phyloP scores from a whole-genome alignment of 768 basidiomycete species.

The Termitomyces sp. region DNA sequence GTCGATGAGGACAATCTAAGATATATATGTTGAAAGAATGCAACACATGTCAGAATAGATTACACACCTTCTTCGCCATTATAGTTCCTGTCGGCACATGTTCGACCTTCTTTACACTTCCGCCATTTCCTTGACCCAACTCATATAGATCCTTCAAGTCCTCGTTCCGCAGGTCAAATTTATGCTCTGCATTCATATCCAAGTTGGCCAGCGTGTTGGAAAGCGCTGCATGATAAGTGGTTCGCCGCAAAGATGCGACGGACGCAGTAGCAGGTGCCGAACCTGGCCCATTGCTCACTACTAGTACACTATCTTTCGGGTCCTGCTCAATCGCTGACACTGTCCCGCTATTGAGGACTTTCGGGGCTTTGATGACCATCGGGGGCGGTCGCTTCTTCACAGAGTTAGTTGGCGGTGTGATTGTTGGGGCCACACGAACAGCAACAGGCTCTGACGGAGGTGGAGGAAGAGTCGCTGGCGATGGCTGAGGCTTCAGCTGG shows the following conservation, averaged over 20 bases:
- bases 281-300: conserved; percentile 38
- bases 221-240: conserved; percentile 74
- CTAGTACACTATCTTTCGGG: conserved; percentile 31
- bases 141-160: conserved; percentile 89
- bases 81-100: conserved; percentile 86
- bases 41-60: neutral
- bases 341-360: conserved; percentile 40
- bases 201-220: conserved; percentile 82
- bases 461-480: conserved; percentile 31
- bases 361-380: conserved; percentile 75
- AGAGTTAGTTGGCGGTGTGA: conserved; percentile 21
- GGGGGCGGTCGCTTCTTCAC: conserved; percentile 75
- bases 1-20: conserved; percentile 90
- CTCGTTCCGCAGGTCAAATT: conserved; percentile 79
- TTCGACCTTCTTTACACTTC: conserved; percentile 94
- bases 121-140: conserved; percentile 94
- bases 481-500: conserved; percentile 56
- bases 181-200: conserved; percentile 81
- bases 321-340: conserved; percentile 37
- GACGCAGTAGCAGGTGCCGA: conserved; percentile 50
- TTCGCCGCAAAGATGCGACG: conserved; percentile 49
- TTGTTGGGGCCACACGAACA: conserved; percentile 45
- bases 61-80: conserved; percentile 95
- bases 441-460: conserved; percentile 36
- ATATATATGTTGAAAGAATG: conserved; percentile 1